Conservation (phyloP, 495 filamentous ascomycete species). For the Aspergillus bertholletiae region DNA sequence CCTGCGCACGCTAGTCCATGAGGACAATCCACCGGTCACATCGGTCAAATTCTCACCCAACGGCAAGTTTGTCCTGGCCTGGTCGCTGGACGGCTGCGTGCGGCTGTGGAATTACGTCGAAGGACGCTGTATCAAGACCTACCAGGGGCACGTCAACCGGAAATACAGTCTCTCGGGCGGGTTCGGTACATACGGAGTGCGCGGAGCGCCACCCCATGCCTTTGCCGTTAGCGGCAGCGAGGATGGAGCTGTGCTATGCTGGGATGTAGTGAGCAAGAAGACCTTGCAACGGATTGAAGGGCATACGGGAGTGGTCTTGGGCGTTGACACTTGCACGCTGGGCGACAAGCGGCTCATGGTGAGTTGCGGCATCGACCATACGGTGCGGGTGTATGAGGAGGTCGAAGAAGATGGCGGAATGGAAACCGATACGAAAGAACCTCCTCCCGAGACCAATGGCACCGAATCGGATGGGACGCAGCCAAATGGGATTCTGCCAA, state of each 20-base stretch:
- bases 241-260: conserved; percentile 77
- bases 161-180: conserved; percentile 78
- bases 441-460: not conserved
- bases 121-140: conserved; percentile 88
- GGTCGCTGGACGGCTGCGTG: conserved; percentile 84
- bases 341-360: conserved; percentile 45
- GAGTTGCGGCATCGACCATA: conserved; percentile 62
- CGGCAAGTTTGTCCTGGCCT: conserved; percentile 86
- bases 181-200: conserved; percentile 64
- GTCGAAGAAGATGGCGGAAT: conserved; percentile 5
- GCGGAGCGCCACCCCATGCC: conserved; percentile 38
- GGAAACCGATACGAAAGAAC: not conserved
- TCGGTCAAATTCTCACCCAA: conserved; percentile 91
- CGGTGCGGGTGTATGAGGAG: conserved; percentile 61
- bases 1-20: conserved; percentile 88
- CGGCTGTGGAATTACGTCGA: conserved; percentile 93
- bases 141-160: conserved; percentile 86
- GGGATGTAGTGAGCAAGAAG: conserved; percentile 85
- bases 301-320: conserved; percentile 79
- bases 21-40: conserved; percentile 91
- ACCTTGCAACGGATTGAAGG: conserved; percentile 67
- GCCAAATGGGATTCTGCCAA: not conserved
- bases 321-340: conserved; percentile 63
- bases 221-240: conserved; percentile 85
- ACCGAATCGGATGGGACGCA: too few relatives aligned